Evolutionary conservation across 75 land plant species (phyloP), one percentile per base, ranked within the genome.

Genomic region (Pinus taeda): DNA sequence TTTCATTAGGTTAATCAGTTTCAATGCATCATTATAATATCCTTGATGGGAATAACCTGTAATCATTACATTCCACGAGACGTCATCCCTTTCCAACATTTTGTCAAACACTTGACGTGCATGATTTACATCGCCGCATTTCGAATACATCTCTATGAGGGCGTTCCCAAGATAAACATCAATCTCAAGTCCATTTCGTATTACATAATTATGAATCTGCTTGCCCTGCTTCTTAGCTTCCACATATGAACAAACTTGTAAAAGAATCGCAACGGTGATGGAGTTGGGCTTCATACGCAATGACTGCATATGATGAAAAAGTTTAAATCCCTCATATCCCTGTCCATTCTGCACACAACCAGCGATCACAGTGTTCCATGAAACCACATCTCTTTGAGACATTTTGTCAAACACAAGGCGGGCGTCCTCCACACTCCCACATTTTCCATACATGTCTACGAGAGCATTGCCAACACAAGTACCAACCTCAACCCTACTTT

Each of bases 331-430:
- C 26, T 85, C 83, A 36, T 12, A 12, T 24, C 45, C 82, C 39
- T n/a, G 33, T n/a, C 85, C 89, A 79, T 85, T 84, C 75, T 84
- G 64, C 2, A 60, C 83, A 80, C 85, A 93, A 39, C 95, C 95
- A 21, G 91, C 82, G 74, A 90, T 86, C 90, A 90, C 86, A 21
- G 92, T 79, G 29, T 82, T 90, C 90, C 93, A 92, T 1, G 95
- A 83, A 63, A 88, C 85, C 63, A 77, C 87, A 81, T 90, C 85
- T 71, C 82, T 79, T 13, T 49, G 39, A 12, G 8, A 0, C 82
- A 80, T 75, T 59, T 73, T 57, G 58, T 83, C 85, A 79, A 91
- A 91, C 60, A 91, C 59, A 29, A 26, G 21, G 7, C 83, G 64
- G 55, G 89, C 93, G 66, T 63, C 75, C 21, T 72, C 75, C 3